These are phyloP conservation scores for Kockiozyma suomiensis DNA, from an alignment of 805 yeast species.

Conservation along the genomic window DNA sequence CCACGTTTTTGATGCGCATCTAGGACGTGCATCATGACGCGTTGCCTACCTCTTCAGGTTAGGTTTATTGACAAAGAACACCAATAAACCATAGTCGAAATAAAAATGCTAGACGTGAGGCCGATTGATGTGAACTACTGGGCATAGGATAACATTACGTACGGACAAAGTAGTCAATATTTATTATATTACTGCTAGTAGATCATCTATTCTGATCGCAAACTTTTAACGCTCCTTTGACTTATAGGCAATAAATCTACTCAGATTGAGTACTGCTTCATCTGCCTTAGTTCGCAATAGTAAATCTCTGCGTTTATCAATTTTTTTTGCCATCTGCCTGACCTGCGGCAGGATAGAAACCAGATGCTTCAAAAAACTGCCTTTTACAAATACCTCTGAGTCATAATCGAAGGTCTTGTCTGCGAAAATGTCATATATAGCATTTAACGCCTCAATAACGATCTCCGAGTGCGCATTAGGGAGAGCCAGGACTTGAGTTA, in stretches of 20 bases:
- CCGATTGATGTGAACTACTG: too few relatives aligned
- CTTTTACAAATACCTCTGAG: slow-evolving; percentile 61
- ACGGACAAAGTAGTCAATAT: too few relatives aligned
- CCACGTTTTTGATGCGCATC: neutral
- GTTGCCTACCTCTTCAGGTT: neutral
- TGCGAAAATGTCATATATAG: slow-evolving; percentile 75
- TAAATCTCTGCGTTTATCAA: slow-evolving; percentile 64
- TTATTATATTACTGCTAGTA: too few relatives aligned
- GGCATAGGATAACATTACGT: too few relatives aligned
- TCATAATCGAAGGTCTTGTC: slow-evolving; percentile 73
- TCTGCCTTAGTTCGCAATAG: slow-evolving; percentile 64
- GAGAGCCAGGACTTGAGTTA: slow-evolving; percentile 40
- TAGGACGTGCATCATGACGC: too few relatives aligned
- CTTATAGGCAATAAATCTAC: slow-evolving; percentile 79
- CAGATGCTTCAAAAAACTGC: slow-evolving; percentile 51
- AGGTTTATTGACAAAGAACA: too few relatives aligned
- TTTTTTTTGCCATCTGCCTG: slow-evolving; percentile 57
- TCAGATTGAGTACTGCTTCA: slow-evolving; percentile 66
- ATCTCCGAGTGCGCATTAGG: slow-evolving; percentile 46
- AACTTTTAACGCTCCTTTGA: slow-evolving; percentile 44
- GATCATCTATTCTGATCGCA: too few relatives aligned
- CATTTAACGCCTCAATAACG: slow-evolving; percentile 62
- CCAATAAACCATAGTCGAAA: too few relatives aligned
- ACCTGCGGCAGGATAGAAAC: slow-evolving; percentile 51
- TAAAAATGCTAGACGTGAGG: too few relatives aligned